Conservation (phyloP, 129 eudicot species). For the Kitagawia praeruptora region DNA sequence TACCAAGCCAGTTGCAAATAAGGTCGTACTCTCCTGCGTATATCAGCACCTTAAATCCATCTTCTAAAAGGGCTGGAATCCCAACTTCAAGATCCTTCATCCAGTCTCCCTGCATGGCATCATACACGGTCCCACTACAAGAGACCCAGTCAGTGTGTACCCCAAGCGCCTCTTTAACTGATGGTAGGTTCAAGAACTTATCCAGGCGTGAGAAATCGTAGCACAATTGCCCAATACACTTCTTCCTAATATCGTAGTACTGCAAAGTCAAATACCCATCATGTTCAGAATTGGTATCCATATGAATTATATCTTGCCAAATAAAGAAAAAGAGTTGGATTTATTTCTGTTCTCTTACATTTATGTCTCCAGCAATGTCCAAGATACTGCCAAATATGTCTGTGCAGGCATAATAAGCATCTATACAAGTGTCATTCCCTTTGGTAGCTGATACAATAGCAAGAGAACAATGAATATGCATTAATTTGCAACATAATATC, state of each 20-base stretch:
- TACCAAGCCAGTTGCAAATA: slow-evolving; percentile 97
- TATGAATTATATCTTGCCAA: background rate
- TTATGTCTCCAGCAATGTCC: slow-evolving; percentile 31
- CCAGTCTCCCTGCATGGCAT: slow-evolving; percentile 57
- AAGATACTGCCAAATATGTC: slow-evolving; percentile 46
- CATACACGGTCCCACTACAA: slow-evolving; percentile 51
- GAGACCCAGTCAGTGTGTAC: slow-evolving; percentile 72
- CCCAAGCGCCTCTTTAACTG: slow-evolving; percentile 57
- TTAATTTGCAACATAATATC: background rate
- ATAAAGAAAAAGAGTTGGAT: background rate
- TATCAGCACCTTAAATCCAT: slow-evolving; percentile 57
- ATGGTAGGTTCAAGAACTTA: slow-evolving; percentile 32
- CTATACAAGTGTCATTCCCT: slow-evolving; percentile 36
- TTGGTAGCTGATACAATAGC: slow-evolving; percentile 29
- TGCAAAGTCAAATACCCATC: slow-evolving; percentile 15
- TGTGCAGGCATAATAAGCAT: slow-evolving; percentile 42
- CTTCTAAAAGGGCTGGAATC: slow-evolving; percentile 70
- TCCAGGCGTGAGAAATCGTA: slow-evolving; percentile 83
- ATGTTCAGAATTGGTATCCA: background rate
- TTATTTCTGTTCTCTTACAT: slow-evolving; percentile 30
- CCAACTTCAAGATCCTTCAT: slow-evolving; percentile 76
- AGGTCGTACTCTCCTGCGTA: slow-evolving; percentile 96
- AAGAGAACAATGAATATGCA: background rate
- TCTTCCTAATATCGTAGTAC: slow-evolving; percentile 77
- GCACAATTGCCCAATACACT: slow-evolving; percentile 61